Evolutionary conservation across 1,284 basidiomycete genomes (phyloP).

Genomic region (Earliella scabrosa): DNA sequence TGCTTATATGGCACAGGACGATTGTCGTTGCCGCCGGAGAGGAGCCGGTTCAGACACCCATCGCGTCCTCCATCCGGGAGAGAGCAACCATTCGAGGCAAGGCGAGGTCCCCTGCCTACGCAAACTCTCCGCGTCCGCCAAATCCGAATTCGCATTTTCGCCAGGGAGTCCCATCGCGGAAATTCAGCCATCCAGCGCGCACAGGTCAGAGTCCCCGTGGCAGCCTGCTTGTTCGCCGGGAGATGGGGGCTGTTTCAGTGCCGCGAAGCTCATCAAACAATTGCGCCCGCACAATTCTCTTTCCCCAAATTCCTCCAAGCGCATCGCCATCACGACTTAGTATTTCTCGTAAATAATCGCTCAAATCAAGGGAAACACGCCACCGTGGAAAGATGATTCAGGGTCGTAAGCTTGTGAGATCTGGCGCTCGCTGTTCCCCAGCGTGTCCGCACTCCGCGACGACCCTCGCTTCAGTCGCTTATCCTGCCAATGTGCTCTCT

Average conservation of each 20-base stretch:
- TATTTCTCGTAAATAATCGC: constrained; percentile 2
- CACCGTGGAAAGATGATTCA: constrained; percentile 21
- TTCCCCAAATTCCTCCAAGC: not conserved
- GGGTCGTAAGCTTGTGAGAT: constrained; percentile 22
- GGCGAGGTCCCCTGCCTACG: constrained; percentile 4
- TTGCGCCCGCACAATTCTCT: constrained; percentile 21
- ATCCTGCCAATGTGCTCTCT: constrained; percentile 8
- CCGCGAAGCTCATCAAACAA: constrained; percentile 27
- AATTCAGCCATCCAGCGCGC: constrained; percentile 16
- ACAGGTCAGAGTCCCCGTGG: constrained; percentile 15
- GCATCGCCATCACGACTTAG: constrained; percentile 7
- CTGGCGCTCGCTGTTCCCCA: constrained; percentile 12
- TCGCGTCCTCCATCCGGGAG: not conserved
- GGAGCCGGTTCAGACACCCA: not conserved
- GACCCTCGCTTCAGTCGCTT: constrained; percentile 9
- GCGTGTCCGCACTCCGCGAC: constrained; percentile 23
- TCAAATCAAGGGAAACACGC: not conserved
- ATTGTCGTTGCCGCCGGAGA: constrained; percentile 28
- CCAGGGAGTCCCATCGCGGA: constrained; percentile 8
- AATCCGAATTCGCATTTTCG: constrained; percentile 1
- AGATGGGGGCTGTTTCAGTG: constrained; percentile 11
- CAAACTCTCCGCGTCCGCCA: constrained; percentile 5
- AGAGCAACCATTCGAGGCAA: constrained; percentile 2
- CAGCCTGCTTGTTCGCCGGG: constrained; percentile 17
- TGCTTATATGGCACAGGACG: constrained; percentile 32